Evolutionary conservation across 2,329 filamentous ascomycete genomes (phyloP), one percentile per base, ranked within the genome.

Genomic region (Neoscytalidium dimidiatum): DNA sequence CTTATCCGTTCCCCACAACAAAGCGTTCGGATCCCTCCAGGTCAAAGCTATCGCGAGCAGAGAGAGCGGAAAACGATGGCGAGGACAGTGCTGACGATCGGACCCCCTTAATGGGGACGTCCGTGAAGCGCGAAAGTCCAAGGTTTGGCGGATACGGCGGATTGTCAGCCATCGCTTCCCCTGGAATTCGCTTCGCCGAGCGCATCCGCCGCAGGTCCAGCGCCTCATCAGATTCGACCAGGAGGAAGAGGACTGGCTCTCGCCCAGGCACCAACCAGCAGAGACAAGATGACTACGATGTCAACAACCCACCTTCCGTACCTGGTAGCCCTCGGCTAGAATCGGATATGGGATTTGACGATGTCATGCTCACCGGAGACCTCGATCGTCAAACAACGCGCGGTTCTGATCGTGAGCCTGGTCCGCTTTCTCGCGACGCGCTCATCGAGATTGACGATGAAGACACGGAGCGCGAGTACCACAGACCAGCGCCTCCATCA

Each of bases 321-420:
- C 87, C 87, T 1, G 81, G 80, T 2, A 87, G 86, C 58, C 87
- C 87, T 0, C 82, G 81, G 51, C 68, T 85, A 38, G 83, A 84
- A 4, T 76, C 82, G 2, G 81, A 84, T 4, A 79, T 83, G 69
- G 79, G 78, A 7, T 83, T 83, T 63, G 84, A 87, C 68, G 86
- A 88, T 80, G 82, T 90, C 68, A 89, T 93, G 85, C 85, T 92
- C 64, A 83, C 88, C 8, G 87, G 90, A 68, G 87, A 92, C 60
- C 79, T 90, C 43, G 78, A 69, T 9, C 71, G 69, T 33, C 68
- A 68, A 68, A 70, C 5, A 28, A 69, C 75, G 26, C 68, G 67
- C 6, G 70, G 73, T 13, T 66, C 66, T 3, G 67, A 51, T n/a
- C 70, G 29, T 23, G 41, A 57, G 19, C 43, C 49, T 44, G 71